Base-by-base conservation (phyloP, 345 rosid species). In the Ricinus communis region DNA sequence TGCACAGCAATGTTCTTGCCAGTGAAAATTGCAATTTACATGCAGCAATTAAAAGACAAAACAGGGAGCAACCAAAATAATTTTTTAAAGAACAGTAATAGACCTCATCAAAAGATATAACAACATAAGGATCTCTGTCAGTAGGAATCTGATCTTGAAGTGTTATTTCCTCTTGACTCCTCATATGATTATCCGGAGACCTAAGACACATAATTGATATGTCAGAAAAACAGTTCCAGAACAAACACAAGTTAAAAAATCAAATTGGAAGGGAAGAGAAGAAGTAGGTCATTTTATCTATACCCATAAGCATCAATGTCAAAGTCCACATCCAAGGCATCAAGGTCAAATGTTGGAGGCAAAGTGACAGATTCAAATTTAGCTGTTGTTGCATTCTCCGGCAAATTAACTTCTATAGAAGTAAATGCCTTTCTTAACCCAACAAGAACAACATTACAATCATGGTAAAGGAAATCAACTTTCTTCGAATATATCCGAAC, bases 401-500 rank as follows among this genome's bases (percentile, higher is more conserved):
- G 90, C 76, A 91, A 76, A 77, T 87, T 85, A 73, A 92, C 81
- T 66, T 90, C 74, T 11, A 73, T 36, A 13, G 87, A 54, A 67
- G 81, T 22, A 47, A 84, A 87, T n/a, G 87, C 85, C 81, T 87
- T 92, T n/a, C 67, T 80, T 11, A 95, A 77, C 53, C 85, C 82
- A 71, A 76, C 57, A 47, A 81, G 76, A 19, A 78, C 62, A 41
- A 76, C 73, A 60, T 77, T 83, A 22, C 90, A 95, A 67, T 95
- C 99, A 43, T 84, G 86, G 71, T 67, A 77, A n/a, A 92, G 88
- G 69, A 89, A 95, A 46, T 95, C 96, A 16, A 93, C 94, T 80
- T 95, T 86, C 86, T 88, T 92, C 1, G 97, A 85, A 71, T 90
- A 95, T 71, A 95, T 93, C 54, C 96, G 84, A 75, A 89, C 97